Base-by-base conservation (phyloP, 257 asterid species). In the Jaltomata sinuosa region DNA sequence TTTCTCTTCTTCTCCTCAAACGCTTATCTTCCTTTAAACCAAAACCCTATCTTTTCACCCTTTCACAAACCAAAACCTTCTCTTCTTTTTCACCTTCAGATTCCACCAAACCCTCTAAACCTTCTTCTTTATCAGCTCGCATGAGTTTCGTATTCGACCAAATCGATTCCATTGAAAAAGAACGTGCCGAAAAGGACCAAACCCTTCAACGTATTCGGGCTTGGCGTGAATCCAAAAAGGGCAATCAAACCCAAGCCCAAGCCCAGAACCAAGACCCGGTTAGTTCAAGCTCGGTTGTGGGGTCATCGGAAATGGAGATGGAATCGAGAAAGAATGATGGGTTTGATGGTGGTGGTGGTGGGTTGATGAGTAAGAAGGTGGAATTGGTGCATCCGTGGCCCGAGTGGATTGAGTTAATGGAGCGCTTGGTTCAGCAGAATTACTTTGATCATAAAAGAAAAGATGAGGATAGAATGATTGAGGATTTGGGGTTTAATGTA, bases 341-440 rank as follows among this genome's bases (percentile, higher is more conserved):
- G 61, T 50, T 74, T n/a, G 80, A 25, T 65, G 84, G 55, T 29
- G 90, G 89, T 36, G 91, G 83, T 64, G 87, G 40, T 25, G 84
- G 89, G 49, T 49, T 90, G 91, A 87, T 68, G 83, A 83, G 79
- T 62, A 90, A 90, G 90, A 90, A 89, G 85, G 93, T 96, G 89
- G 97, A 93, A 88, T 81, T 94, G 86, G 95, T 92, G 81, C 99
- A 96, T 86, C 99, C 98, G 0, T 96, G 98, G 99, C 88, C 96
- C 11, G 99, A 96, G 90, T 94, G 99, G 99, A 84, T 96, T 52
- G 98, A 91, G 90, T 83, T 96, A 84, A 92, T 94, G 98, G 98
- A 93, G 94, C 92, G 98, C 88, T 89, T 96, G 62, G 90, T 96
- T 85, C 93, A 93, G 92, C 99, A 93, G 90, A 96, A 96, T 88